Conservation (phyloP, 768 basidiomycete genomes). For the Phaffia australis region DNA sequence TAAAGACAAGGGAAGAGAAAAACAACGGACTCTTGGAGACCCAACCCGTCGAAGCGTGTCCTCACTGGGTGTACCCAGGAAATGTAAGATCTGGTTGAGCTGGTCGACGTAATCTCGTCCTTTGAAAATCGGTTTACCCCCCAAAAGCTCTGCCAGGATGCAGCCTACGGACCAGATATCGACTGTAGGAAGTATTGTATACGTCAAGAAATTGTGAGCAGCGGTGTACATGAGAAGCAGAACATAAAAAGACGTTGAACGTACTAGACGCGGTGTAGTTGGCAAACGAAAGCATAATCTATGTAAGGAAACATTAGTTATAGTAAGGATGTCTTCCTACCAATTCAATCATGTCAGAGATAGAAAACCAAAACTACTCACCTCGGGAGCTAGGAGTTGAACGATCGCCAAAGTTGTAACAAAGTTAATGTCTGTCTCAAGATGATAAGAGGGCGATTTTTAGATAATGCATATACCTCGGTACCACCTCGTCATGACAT, state of each 20-base stretch:
- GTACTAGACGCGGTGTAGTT: constrained; percentile 41
- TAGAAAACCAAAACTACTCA: no score
- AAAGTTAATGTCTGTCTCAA: no score
- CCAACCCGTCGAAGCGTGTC: constrained; percentile 93
- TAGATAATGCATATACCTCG: background rate
- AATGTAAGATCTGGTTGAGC: constrained; percentile 92
- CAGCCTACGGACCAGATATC: constrained; percentile 45
- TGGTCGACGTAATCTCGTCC: constrained; percentile 72
- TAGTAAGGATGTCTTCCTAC: no score
- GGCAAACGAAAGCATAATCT: constrained; percentile 82
- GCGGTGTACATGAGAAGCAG: background rate
- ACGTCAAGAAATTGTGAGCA: background rate
- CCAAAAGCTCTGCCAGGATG: constrained; percentile 44
- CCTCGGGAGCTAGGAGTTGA: no score
- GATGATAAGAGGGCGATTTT: no score
- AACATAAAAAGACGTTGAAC: constrained; percentile 6
- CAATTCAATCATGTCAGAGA: no score
- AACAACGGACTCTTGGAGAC: constrained; percentile 63
- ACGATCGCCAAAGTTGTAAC: no score
- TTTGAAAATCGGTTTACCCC: constrained; percentile 31
- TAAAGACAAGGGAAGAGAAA: background rate
- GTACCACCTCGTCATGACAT: constrained; percentile 37
- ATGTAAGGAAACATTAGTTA: constrained; percentile 40
- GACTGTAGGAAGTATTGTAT: constrained; percentile 27
- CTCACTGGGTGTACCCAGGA: constrained; percentile 95